Conservation (phyloP, 1,139 yeast species). For the Pichia sp. region DNA sequence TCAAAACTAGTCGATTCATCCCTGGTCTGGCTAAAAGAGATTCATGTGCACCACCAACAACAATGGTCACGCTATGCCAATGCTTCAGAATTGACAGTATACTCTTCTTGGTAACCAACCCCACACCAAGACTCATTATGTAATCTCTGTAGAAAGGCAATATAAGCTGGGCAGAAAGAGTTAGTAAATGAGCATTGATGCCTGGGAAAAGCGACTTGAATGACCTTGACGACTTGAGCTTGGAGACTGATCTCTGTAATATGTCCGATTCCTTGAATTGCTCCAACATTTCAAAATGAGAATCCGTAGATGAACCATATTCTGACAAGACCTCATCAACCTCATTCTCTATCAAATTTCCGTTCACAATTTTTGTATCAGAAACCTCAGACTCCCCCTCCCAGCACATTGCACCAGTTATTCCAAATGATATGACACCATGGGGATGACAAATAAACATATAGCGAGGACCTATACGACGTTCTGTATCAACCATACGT, state of each 20-base stretch:
- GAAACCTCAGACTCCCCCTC: constrained; percentile 3
- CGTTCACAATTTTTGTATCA: constrained; percentile 2
- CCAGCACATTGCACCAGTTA: constrained; percentile 46
- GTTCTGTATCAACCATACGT: constrained; percentile 18
- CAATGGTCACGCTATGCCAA: constrained; percentile 77
- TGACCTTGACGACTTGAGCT: constrained; percentile 6
- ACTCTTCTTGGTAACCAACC: constrained; percentile 75
- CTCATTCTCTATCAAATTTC: background rate
- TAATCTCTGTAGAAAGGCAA: constrained; percentile 87
- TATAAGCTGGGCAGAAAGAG: constrained; percentile 75
- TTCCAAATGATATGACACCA: constrained; percentile 92
- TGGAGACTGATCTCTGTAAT: background rate
- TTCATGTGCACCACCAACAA: constrained; percentile 95
- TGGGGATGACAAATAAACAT: constrained; percentile 95
- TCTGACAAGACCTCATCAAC: too few species aligned
- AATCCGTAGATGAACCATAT: background rate
- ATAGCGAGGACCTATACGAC: constrained; percentile 65
- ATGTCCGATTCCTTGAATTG: background rate
- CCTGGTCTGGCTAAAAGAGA: constrained; percentile 65
- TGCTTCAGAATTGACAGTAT: constrained; percentile 59
- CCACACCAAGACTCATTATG: constrained; percentile 68
- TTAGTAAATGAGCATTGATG: constrained; percentile 65
- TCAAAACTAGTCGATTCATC: constrained; percentile 55
- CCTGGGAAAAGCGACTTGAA: constrained; percentile 58
- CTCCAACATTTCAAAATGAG: background rate